Evolutionary conservation across 805 yeast species (phyloP).

Genomic region (Candida hispaniensis): DNA sequence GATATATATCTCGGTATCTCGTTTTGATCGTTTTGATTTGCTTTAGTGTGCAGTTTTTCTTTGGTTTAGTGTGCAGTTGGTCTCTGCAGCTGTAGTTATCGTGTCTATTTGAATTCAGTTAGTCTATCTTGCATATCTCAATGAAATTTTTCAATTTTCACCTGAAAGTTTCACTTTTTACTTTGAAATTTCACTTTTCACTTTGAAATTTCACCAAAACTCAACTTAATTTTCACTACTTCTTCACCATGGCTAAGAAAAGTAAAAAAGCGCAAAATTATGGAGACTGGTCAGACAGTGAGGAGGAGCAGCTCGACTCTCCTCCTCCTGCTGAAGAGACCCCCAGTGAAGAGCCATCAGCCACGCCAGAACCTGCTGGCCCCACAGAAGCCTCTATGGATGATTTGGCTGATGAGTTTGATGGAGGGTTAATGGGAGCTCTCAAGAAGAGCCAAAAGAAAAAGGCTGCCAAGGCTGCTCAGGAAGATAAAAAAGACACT

Average conservation of each 20-base stretch:
- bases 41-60: too few species aligned
- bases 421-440: conserved; percentile 70
- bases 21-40: too few species aligned
- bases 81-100: too few species aligned
- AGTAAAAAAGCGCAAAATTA: conserved; percentile 14
- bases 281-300: conserved; percentile 15
- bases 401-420: conserved; percentile 28
- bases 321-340: conserved; percentile 1
- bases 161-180: too few species aligned
- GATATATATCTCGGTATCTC: too few species aligned
- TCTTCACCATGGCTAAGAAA: conserved; percentile 16
- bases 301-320: conserved; percentile 11
- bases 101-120: too few species aligned
- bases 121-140: too few species aligned
- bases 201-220: background rate
- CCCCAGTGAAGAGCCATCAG: conserved; percentile 1
- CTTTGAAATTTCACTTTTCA: too few species aligned
- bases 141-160: too few species aligned
- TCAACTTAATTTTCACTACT: too few species aligned
- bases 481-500: conserved; percentile 40
- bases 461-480: conserved; percentile 57
- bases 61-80: too few species aligned
- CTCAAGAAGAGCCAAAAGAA: conserved; percentile 70
- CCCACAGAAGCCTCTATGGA: conserved; percentile 27
- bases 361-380: conserved; percentile 21